A percentile compares a stretch with the other conserved stretches of the same genome.
Evolutionary conservation across 73 alveolate species (phyloP).

Genomic region (Paramecium primaurelia): DNA sequence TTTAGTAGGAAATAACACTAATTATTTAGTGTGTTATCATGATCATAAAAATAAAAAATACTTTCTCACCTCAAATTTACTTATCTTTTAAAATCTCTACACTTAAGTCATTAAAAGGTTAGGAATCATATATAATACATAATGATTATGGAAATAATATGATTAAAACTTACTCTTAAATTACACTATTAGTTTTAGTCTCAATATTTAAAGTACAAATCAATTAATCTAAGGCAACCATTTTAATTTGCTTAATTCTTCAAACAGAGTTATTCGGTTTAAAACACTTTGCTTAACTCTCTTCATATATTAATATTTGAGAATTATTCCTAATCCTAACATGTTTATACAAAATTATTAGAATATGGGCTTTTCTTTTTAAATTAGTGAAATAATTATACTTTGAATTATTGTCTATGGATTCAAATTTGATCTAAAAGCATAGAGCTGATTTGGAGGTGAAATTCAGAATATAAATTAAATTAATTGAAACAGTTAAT

Average conservation of each 20-base stretch:
- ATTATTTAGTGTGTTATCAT: background rate
- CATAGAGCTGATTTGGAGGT: background rate
- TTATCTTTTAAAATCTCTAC: background rate
- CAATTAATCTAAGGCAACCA: background rate
- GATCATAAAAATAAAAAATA: background rate
- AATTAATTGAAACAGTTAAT: conserved; percentile 3
- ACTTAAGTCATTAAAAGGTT: background rate
- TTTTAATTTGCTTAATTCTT: background rate
- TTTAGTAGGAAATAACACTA: background rate
- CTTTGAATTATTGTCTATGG: background rate
- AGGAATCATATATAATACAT: too few relatives aligned
- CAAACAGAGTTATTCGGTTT: background rate
- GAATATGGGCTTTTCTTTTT: background rate
- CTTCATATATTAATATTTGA: background rate
- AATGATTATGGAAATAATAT: background rate
- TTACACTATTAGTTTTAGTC: background rate
- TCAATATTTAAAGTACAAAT: background rate
- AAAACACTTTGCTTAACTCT: background rate
- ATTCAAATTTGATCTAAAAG: background rate
- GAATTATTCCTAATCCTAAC: background rate
- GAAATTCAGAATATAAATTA: background rate
- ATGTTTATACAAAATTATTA: background rate
- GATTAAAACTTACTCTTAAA: background rate
- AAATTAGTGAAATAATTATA: background rate
- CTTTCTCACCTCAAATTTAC: background rate